Evolutionary conservation across 352 stramenopile species (phyloP), one percentile per base, ranked within the genome.

Genomic region (Phytophthora agathidicida): DNA sequence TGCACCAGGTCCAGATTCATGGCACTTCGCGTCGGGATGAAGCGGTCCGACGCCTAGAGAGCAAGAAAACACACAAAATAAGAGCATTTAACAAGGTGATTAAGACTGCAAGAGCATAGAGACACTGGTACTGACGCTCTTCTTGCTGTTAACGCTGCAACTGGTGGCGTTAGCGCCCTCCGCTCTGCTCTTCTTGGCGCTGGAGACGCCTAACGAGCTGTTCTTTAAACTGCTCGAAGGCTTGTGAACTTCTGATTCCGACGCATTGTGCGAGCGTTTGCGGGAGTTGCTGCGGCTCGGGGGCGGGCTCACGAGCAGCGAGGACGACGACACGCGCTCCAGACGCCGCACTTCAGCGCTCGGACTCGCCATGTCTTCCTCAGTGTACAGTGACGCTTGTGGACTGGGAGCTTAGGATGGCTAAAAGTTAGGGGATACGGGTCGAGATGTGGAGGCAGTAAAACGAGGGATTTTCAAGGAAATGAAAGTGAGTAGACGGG

Each of bases 1-100:
- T 91, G 80, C 43, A 80, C 80, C 30, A 88, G 60, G 38, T 93
- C 84, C 63, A 95, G 76, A 71, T 93, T 92, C 86, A 93, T 95
- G 27, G 86, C 86, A 43, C 83, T 89, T 2, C 86, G 83, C 57
- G 89, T 95, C 23, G 86, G 86, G 47, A 95, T 95, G 65, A 93
- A 95, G 31, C 86, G 78, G 57, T 95, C 86, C 8, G 75, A 77
- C 20, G 73, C 64, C 65, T 89, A 59, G 33, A 64, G 11, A 16
- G 4, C 5, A 52, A 14, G 48, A 50, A 41, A 46, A 28, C 3
- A 48, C 41, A 52, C 17, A 39, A 27, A 62, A 60, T 11, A 54
- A 43, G 37, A 23, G 7, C 32, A 22, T 47, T 64, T 62, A 52
- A 42, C 46, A 17, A n/a, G 48, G 10, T 22, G 28, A 42, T 51